phyloP scores from a whole-genome alignment of 2,329 filamentous ascomycete species.

The Aurifilum marmelostoma region DNA sequence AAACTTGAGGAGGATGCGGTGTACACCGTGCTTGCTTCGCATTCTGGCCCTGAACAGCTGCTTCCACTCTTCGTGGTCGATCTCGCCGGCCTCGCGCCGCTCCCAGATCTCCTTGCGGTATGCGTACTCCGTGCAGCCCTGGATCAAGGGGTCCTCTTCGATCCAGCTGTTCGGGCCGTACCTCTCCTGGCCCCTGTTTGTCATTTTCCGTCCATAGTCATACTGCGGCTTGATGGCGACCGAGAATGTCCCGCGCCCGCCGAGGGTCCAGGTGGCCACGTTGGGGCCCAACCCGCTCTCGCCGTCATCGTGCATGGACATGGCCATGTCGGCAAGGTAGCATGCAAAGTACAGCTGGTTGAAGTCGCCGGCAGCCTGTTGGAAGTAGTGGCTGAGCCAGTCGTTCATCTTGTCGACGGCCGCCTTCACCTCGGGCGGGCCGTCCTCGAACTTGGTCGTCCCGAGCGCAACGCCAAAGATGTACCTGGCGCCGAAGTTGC shows the following conservation, averaged over 20 bases:
- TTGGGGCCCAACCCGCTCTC: background rate
- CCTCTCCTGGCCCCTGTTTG: background rate
- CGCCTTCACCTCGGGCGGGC: background rate
- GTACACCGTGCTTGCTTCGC: background rate
- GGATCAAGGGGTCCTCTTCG: slow-evolving; percentile 7
- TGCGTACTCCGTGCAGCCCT: slow-evolving; percentile 5
- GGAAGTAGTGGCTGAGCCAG: slow-evolving; percentile 11
- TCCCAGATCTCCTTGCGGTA: slow-evolving; percentile 1
- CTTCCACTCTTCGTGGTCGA: background rate
- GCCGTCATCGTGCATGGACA: slow-evolving; percentile 15
- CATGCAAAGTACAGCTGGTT: slow-evolving; percentile 13
- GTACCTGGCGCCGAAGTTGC: slow-evolving; percentile 13
- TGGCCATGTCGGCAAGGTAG: slow-evolving; percentile 6
- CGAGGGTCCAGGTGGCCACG: slow-evolving; percentile 18
- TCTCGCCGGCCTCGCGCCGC: slow-evolving; percentile 3
- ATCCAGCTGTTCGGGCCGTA: background rate
- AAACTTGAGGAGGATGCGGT: background rate
- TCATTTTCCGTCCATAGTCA: slow-evolving; percentile 10
- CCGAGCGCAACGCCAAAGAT: background rate
- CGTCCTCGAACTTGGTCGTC: background rate
- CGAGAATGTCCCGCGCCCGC: slow-evolving; percentile 16
- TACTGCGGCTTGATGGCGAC: slow-evolving; percentile 15
- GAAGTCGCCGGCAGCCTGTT: background rate
- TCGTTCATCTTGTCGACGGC: background rate
- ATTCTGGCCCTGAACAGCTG: background rate